Percentiles rank a stretch among this genome's conserved stretches.
phyloP scores from a whole-genome alignment of 805 yeast species.

The Wickerhamiella dianesei region DNA sequence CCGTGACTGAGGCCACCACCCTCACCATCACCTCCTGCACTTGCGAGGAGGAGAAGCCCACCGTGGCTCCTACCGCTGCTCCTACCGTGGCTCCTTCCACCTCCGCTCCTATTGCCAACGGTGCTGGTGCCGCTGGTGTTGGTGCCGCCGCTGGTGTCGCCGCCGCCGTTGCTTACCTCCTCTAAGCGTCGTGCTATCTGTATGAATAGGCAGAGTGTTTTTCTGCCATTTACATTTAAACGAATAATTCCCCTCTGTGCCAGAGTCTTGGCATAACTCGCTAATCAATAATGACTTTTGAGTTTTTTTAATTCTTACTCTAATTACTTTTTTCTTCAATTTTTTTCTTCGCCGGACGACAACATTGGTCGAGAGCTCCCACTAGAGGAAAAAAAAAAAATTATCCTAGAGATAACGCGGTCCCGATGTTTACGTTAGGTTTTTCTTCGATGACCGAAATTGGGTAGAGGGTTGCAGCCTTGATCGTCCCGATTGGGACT shows the following conservation, averaged over 20 bases:
- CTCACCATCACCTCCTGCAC: slow-evolving; percentile 48
- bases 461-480: neutral
- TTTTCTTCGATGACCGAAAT: neutral
- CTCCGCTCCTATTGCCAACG: slow-evolving; percentile 9
- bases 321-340: too few species aligned
- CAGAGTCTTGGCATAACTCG: neutral
- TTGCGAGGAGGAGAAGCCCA: slow-evolving; percentile 54
- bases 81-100: slow-evolving; percentile 14
- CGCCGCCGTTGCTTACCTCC: slow-evolving; percentile 17
- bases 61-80: slow-evolving; percentile 40
- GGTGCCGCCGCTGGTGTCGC: slow-evolving; percentile 17
- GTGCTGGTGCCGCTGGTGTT: slow-evolving; percentile 16
- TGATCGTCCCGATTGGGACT: neutral
- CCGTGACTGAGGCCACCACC: slow-evolving; percentile 37
- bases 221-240: neutral
- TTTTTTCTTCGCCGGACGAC: too few species aligned
- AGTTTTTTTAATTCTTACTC: neutral
- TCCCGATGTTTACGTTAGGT: neutral
- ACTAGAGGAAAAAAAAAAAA: neutral
- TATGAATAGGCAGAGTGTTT: neutral
- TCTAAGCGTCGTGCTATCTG: slow-evolving; percentile 4
- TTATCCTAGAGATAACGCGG: neutral
- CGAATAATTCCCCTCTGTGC: neutral
- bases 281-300: neutral
- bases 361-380: too few species aligned